These are phyloP conservation scores for Cordyceps farinosa DNA, from an alignment of 2,329 filamentous ascomycete genomes.

Conservation along the genomic window DNA sequence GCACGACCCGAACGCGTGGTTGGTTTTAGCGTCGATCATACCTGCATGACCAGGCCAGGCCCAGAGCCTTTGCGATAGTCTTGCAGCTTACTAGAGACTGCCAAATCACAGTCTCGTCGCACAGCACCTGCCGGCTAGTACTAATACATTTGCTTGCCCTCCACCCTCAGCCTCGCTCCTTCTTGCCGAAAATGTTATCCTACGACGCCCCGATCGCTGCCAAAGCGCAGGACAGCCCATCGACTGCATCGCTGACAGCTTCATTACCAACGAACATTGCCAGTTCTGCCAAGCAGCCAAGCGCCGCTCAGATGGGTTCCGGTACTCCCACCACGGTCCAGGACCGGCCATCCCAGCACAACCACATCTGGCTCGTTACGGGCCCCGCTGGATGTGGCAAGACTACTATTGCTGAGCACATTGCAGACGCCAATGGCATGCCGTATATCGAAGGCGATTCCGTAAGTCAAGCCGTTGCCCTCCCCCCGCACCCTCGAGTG, in stretches of 20 bases:
- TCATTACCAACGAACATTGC: constrained; percentile 30
- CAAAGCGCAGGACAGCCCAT: constrained; percentile 37
- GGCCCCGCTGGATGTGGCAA: constrained; percentile 78
- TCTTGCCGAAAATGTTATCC: constrained; percentile 43
- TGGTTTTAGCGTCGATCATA: constrained; percentile 18
- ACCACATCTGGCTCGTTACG: constrained; percentile 78
- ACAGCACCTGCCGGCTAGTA: constrained; percentile 1
- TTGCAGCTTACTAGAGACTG: constrained; percentile 4
- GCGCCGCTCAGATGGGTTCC: constrained; percentile 12
- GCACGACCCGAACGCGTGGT: constrained; percentile 17
- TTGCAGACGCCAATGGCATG: constrained; percentile 59
- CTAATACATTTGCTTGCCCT: constrained; percentile 13
- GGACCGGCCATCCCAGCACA: constrained; percentile 34
- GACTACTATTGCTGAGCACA: constrained; percentile 66
- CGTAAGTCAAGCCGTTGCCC: constrained; percentile 48
- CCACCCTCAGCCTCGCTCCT: not conserved
- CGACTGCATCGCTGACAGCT: constrained; percentile 25
- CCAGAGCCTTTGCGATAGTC: not conserved
- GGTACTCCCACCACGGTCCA: constrained; percentile 18
- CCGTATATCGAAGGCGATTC: constrained; percentile 77
- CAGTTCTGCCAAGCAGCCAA: constrained; percentile 24
- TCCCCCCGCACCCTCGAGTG: constrained; percentile 10
- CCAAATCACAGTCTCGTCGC: not conserved
- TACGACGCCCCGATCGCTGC: constrained; percentile 46
- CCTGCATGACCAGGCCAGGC: constrained; percentile 13